Evolutionary conservation across 2,329 filamentous ascomycete species (phyloP).

Genomic region (Akanthomyces lecanii): DNA sequence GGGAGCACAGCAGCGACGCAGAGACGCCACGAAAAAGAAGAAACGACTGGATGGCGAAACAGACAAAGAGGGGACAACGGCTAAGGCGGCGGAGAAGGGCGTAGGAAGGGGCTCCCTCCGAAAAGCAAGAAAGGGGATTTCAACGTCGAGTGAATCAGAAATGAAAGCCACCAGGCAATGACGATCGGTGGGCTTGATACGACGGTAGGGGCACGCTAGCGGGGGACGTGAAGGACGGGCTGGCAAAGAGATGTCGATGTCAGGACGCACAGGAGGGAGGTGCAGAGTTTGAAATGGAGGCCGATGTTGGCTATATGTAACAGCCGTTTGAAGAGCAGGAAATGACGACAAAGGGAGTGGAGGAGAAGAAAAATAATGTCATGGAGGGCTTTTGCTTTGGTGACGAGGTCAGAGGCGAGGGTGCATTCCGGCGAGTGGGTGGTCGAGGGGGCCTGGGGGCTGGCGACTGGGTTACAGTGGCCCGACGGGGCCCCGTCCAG

Average conservation of each 20-base stretch:
- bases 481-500: too few species aligned
- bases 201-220: background rate
- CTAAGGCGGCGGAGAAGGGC: background rate
- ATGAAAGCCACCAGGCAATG: background rate
- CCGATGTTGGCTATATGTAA: background rate
- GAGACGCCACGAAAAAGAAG: background rate
- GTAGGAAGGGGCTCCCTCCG: conserved; percentile 5
- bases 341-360: background rate
- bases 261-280: background rate
- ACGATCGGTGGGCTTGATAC: conserved; percentile 5
- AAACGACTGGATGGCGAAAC: conserved; percentile 14
- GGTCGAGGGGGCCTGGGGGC: background rate
- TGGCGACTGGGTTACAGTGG: background rate
- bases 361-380: background rate
- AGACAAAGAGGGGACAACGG: conserved; percentile 15
- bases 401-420: conserved; percentile 3
- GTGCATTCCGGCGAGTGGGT: background rate
- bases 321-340: background rate
- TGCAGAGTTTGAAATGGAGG: background rate
- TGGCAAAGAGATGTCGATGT: background rate
- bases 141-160: conserved; percentile 17
- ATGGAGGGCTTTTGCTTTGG: background rate
- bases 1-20: background rate
- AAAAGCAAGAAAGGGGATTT: conserved; percentile 11
- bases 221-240: background rate